Evolutionary conservation across 2,329 filamentous ascomycete genomes (phyloP).

Genomic region (Clarireedia paspali): DNA sequence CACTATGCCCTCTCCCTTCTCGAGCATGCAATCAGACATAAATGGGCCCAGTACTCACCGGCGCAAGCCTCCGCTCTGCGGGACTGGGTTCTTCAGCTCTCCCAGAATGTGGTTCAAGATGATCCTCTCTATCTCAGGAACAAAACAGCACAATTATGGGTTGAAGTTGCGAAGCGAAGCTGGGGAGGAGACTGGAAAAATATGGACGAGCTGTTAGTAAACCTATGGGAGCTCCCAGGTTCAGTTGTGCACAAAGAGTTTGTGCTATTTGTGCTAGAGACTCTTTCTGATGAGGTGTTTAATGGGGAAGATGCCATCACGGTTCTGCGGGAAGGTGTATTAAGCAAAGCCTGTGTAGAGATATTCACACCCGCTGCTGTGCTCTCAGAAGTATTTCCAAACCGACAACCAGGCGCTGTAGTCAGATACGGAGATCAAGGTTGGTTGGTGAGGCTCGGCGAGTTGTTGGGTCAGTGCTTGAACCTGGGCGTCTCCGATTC

Average conservation of each 20-base stretch:
- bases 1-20: slow-evolving; percentile 91
- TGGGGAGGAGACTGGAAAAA: slow-evolving; percentile 93
- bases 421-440: slow-evolving; percentile 76
- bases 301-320: slow-evolving; percentile 83
- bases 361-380: slow-evolving; percentile 79
- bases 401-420: slow-evolving; percentile 52
- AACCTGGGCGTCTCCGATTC: slow-evolving; percentile 56
- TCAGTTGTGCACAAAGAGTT: slow-evolving; percentile 68
- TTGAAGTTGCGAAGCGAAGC: slow-evolving; percentile 84
- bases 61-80: slow-evolving; percentile 63
- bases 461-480: slow-evolving; percentile 67
- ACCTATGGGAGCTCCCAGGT: slow-evolving; percentile 68
- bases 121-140: slow-evolving; percentile 83
- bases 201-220: slow-evolving; percentile 79
- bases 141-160: slow-evolving; percentile 92
- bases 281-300: slow-evolving; percentile 89
- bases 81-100: slow-evolving; percentile 71
- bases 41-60: slow-evolving; percentile 65
- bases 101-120: slow-evolving; percentile 58
- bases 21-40: slow-evolving; percentile 81
- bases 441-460: slow-evolving; percentile 73
- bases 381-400: slow-evolving; percentile 67
- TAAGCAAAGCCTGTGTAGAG: slow-evolving; percentile 87
- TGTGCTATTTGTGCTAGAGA: slow-evolving; percentile 82
- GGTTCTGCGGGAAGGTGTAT: slow-evolving; percentile 69